These are phyloP conservation scores for Eucalyptus caleyi DNA, from an alignment of 345 rosid genomes.

Conservation along the genomic window DNA sequence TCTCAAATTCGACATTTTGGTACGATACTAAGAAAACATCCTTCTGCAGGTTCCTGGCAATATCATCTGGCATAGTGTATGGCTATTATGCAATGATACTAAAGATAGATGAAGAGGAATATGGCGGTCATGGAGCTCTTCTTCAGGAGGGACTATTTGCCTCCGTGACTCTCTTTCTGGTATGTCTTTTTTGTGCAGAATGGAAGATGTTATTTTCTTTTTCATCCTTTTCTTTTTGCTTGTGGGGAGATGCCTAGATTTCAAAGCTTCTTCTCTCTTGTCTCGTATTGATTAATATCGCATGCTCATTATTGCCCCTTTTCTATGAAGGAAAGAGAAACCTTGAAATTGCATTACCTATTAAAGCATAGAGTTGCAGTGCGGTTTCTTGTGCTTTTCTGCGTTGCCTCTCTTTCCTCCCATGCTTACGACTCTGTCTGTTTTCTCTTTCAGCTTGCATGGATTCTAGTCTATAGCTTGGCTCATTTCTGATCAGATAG, in stretches of 20 bases:
- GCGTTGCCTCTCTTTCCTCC: neutral
- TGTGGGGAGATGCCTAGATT: neutral
- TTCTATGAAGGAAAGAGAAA: neutral
- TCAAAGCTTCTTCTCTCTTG: neutral
- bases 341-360: neutral
- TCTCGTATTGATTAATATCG: neutral
- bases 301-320: neutral
- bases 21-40: neutral
- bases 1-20: neutral
- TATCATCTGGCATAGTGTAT: constrained; percentile 70
- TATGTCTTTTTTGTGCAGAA: neutral
- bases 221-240: neutral
- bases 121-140: constrained; percentile 86
- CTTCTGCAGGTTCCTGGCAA: constrained; percentile 48
- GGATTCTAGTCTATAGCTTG: constrained; percentile 95
- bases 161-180: constrained; percentile 86
- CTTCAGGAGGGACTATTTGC: constrained; percentile 97
- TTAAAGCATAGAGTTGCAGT: neutral
- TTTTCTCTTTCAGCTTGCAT: constrained; percentile 60
- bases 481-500: constrained; percentile 50
- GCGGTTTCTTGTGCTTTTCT: neutral
- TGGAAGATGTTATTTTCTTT: neutral
- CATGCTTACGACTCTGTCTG: neutral
- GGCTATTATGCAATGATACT: constrained; percentile 75
- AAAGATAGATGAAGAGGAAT: constrained; percentile 89